Evolutionary conservation across 208 protist species (phyloP), one percentile per base, ranked within the genome.

Genomic region (Tritrichomonas musculus): DNA sequence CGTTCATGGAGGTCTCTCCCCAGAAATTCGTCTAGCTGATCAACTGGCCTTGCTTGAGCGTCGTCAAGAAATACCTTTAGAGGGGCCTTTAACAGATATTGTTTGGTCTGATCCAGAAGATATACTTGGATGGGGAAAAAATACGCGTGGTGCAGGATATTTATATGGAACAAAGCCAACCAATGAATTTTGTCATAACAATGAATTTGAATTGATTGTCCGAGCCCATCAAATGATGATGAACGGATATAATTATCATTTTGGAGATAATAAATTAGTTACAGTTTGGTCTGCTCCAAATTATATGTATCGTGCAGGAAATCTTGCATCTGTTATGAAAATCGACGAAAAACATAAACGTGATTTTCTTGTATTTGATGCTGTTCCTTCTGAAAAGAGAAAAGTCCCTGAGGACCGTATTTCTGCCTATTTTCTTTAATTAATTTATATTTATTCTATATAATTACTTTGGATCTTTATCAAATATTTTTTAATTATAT

Each of bases 91-190:
- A 98, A 99, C 98, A 94, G 98, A 99, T 95, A 94, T 99, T 36
- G 95, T 99, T 66, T 99, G 98, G 98, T 98, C 97, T 11, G 98
- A 99, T 94, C 98, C 98, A 27, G 97, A 98, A 36, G 94, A 98
- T 77, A 96, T 98, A 50, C 96, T 99, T 92, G 97, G 98, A 30
- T 99, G 98, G 98, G 98, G 98, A 73, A 82, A 99, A 49, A 97
- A 96, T 55, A 98, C 98, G 50, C 96, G 99, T 77, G 99, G 99
- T 55, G 99, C 99, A 36, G 99, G 99, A 11, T 99, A 98, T 93
- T 96, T 99, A 44, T 99, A 99, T 96, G 99, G 99, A 77, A 97
- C 96, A 49, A 98, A 99, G 94, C 93, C 95, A 73, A 95, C 95
- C 20, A 64, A 88, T 77, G 94, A 95, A 82, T 99, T 99, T 95